Conservation (phyloP, 768 basidiomycete genomes). For the Arthromyces matolae region DNA sequence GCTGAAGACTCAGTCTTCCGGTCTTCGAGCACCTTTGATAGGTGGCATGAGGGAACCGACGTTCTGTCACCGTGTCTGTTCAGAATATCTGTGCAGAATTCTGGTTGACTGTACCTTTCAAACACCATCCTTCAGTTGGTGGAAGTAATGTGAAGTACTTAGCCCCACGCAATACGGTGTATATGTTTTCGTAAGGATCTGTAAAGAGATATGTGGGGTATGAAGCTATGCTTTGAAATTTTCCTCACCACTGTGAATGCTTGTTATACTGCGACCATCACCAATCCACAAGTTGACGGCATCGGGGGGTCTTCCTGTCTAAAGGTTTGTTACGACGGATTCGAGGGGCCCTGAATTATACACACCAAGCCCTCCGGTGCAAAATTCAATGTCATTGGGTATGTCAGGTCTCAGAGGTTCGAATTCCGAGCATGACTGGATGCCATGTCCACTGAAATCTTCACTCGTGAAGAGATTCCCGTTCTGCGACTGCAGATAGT, state of each 20-base stretch:
- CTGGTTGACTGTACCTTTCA: conserved; percentile 55
- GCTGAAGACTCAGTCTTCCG: conserved; percentile 20
- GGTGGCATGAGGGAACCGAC: conserved; percentile 60
- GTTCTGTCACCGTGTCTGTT: conserved; percentile 36
- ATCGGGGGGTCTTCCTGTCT: conserved; percentile 62
- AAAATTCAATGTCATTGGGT: conserved; percentile 67
- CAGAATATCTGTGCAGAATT: background rate
- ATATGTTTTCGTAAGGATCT: conserved; percentile 87
- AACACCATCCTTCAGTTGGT: conserved; percentile 83
- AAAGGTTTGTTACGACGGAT: background rate
- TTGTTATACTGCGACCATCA: conserved; percentile 69
- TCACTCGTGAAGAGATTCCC: conserved; percentile 70
- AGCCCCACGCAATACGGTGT: conserved; percentile 77
- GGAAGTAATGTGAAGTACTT: conserved; percentile 87
- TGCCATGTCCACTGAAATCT: conserved; percentile 33
- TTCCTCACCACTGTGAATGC: conserved; percentile 75
- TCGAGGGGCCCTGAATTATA: conserved; percentile 1
- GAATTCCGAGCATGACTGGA: conserved; percentile 51
- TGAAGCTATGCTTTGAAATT: background rate
- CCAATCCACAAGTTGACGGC: conserved; percentile 96
- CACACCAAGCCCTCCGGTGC: conserved; percentile 74
- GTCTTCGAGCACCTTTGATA: conserved; percentile 47
- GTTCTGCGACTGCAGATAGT: conserved; percentile 89
- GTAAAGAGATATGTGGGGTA: background rate
- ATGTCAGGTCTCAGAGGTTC: conserved; percentile 60